Percentiles rank a stretch among this genome's conserved stretches.
phyloP scores from a whole-genome alignment of 2,329 filamentous ascomycete genomes.

The Cercospora sp. region DNA sequence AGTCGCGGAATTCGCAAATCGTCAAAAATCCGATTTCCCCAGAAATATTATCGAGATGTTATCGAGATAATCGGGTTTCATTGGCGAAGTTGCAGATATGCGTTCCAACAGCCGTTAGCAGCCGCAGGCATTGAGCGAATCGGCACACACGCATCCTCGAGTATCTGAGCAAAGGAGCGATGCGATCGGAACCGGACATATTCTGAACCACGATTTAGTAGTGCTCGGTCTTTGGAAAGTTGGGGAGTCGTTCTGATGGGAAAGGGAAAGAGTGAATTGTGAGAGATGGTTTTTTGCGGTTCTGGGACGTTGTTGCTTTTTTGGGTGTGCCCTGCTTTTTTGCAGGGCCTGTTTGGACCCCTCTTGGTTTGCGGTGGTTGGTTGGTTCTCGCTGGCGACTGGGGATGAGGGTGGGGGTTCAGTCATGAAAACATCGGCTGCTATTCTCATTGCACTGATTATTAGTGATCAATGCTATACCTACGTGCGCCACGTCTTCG shows the following conservation, averaged over 20 bases:
- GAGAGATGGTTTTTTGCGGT: background rate
- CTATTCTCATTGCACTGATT: background rate
- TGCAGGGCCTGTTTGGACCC: background rate
- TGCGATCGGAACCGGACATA: background rate
- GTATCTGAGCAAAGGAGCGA: background rate
- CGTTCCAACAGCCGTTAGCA: slow-evolving; percentile 29
- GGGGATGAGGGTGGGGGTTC: background rate
- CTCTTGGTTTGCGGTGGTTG: background rate
- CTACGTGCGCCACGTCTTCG: background rate
- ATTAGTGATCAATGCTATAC: background rate
- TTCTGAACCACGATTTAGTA: background rate
- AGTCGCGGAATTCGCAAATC: background rate
- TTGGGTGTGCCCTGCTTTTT: background rate
- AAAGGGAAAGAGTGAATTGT: background rate
- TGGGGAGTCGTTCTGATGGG: background rate
- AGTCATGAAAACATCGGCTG: too few species aligned
- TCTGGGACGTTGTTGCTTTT: background rate
- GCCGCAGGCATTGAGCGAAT: slow-evolving; percentile 30
- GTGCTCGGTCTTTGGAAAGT: background rate
- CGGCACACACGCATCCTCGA: background rate
- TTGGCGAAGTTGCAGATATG: slow-evolving; percentile 14
- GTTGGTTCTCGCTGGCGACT: background rate
- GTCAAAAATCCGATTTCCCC: background rate
- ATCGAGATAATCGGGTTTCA: background rate
- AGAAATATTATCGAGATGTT: background rate